Evolutionary conservation across 345 rosid genomes (phyloP).

Genomic region (Moringa oleifera): DNA sequence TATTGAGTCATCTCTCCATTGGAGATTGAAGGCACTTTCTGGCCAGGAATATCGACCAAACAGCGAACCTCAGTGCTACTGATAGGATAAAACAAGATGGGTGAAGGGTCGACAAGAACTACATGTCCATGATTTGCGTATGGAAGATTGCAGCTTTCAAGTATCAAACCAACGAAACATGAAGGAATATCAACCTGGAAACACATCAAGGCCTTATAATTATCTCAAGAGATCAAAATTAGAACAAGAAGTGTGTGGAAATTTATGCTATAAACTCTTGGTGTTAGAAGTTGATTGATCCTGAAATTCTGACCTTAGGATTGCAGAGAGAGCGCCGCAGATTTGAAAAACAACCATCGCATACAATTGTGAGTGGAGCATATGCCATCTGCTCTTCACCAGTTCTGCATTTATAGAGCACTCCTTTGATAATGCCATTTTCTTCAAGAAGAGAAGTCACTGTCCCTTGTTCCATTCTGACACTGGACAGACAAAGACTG

Average conservation of each 20-base stretch:
- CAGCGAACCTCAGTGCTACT: too few relatives aligned
- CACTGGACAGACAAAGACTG: constrained; percentile 25
- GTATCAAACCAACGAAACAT: constrained; percentile 49
- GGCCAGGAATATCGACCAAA: too few relatives aligned
- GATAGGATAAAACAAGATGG: too few relatives aligned
- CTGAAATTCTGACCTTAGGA: too few relatives aligned
- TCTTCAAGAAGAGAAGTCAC: constrained; percentile 44
- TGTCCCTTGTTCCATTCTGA: constrained; percentile 55
- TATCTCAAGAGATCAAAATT: neutral
- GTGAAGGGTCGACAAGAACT: too few relatives aligned
- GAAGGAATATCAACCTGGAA: constrained; percentile 59
- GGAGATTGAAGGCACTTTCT: constrained; percentile 54
- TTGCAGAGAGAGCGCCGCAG: too few relatives aligned
- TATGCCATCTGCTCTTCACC: constrained; percentile 26
- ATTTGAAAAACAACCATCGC: too few relatives aligned
- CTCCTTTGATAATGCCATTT: constrained; percentile 45
- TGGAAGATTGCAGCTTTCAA: constrained; percentile 61
- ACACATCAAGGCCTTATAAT: constrained; percentile 5
- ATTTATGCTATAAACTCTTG: neutral
- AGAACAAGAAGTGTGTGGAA: too few relatives aligned
- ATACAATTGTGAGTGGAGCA: constrained; percentile 60
- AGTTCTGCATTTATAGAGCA: constrained; percentile 33
- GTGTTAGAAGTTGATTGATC: neutral
- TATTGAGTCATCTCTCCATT: constrained; percentile 64
- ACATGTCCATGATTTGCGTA: too few relatives aligned